Evolutionary conservation across 2,329 filamentous ascomycete species (phyloP).

Genomic region (Fusarium humuli): DNA sequence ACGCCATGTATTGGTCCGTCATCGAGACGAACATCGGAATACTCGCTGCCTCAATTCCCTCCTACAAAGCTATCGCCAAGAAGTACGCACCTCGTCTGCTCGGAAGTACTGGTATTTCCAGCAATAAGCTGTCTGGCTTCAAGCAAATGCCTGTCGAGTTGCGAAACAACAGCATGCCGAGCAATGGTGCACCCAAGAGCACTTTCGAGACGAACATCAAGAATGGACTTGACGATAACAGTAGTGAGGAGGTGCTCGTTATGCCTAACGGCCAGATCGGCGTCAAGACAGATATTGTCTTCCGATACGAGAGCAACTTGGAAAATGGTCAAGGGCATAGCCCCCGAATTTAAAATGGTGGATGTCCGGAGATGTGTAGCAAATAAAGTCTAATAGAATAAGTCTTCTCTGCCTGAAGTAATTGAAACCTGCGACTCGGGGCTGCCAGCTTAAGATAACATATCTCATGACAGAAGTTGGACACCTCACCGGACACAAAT

Average conservation of each 20-base stretch:
- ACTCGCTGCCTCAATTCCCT: slow-evolving; percentile 31
- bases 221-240: slow-evolving; percentile 16
- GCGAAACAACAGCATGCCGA: background rate
- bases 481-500: background rate
- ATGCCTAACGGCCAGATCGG: slow-evolving; percentile 22
- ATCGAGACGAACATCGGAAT: slow-evolving; percentile 37
- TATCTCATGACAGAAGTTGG: background rate
- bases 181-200: background rate
- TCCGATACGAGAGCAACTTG: slow-evolving; percentile 9
- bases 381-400: background rate
- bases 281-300: slow-evolving; percentile 28
- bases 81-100: slow-evolving; percentile 32
- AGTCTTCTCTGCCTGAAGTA: background rate
- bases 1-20: slow-evolving; percentile 37
- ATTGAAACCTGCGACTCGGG: too few relatives aligned
- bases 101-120: slow-evolving; percentile 28
- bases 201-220: slow-evolving; percentile 23
- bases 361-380: fast-evolving
- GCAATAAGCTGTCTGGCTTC: slow-evolving; percentile 29
- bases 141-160: slow-evolving; percentile 36
- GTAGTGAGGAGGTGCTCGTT: slow-evolving; percentile 26
- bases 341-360: background rate
- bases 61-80: slow-evolving; percentile 34
- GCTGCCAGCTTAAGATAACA: background rate
- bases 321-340: background rate